Conservation (phyloP, 2,329 filamentous ascomycete genomes). For the Exophiala oligosperma region DNA sequence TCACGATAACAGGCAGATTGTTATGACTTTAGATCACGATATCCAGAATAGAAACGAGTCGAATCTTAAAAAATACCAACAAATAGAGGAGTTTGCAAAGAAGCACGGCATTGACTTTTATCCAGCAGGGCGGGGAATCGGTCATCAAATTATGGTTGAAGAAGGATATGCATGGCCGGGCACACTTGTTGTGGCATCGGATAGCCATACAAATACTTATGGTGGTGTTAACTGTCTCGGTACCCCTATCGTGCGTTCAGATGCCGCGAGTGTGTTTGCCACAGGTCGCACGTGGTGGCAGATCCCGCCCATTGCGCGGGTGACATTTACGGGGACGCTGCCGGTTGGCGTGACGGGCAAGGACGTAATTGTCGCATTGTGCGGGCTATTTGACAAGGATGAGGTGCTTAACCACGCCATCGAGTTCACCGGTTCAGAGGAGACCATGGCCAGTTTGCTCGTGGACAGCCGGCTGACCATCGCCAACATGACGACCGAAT, state of each 20-base stretch:
- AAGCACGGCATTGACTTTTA: slow-evolving; percentile 77
- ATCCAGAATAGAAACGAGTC: slow-evolving; percentile 77
- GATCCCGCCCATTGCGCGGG: slow-evolving; percentile 77
- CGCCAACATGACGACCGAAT: slow-evolving; percentile 42
- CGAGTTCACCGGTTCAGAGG: slow-evolving; percentile 79
- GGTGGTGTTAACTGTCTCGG: slow-evolving; percentile 73
- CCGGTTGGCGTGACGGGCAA: slow-evolving; percentile 85
- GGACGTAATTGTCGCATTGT: slow-evolving; percentile 88
- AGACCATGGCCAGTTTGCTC: slow-evolving; percentile 71
- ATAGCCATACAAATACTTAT: slow-evolving; percentile 76
- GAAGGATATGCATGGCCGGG: slow-evolving; percentile 83
- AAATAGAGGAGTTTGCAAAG: slow-evolving; percentile 79
- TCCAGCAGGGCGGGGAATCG: slow-evolving; percentile 76
- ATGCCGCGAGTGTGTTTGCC: slow-evolving; percentile 82
- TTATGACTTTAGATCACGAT: slow-evolving; percentile 85
- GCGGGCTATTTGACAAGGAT: slow-evolving; percentile 79
- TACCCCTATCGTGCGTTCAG: slow-evolving; percentile 80
- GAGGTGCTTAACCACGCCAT: slow-evolving; percentile 90
- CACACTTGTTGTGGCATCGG: slow-evolving; percentile 74
- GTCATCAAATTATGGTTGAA: slow-evolving; percentile 90
- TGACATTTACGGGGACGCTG: slow-evolving; percentile 73
- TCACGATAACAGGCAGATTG: slow-evolving; percentile 69
- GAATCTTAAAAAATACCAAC: slow-evolving; percentile 79
- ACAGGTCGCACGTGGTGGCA: slow-evolving; percentile 86
- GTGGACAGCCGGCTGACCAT: slow-evolving; percentile 70